Percentiles rank a stretch among this genome's conserved stretches.
Conservation (phyloP, 257 asterid species). For the Dorcoceras hygrometricum region DNA sequence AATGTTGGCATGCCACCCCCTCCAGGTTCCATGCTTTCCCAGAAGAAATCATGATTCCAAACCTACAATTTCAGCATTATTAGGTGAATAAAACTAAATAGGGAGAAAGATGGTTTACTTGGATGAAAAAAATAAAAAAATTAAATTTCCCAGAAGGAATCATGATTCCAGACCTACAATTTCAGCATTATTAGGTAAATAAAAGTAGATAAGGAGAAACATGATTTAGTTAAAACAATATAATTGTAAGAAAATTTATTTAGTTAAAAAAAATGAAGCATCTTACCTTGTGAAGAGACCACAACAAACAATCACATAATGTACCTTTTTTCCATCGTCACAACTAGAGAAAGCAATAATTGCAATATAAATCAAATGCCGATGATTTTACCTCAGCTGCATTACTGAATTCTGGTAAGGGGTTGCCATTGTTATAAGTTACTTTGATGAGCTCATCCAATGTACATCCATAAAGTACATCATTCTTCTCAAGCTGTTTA, state of each 20-base stretch:
- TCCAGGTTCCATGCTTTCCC: conserved; percentile 97
- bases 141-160: conserved; percentile 97
- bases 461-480: conserved; percentile 65
- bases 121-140: background rate
- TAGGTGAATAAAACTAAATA: conserved; percentile 16
- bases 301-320: background rate
- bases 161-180: conserved; percentile 89
- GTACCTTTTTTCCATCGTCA: background rate
- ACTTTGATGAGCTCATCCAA: conserved; percentile 71
- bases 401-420: conserved; percentile 74
- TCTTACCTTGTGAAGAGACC: background rate
- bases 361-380: background rate
- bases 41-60: conserved; percentile 97
- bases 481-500: conserved; percentile 73
- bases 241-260: background rate
- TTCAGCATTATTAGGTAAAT: conserved; percentile 22
- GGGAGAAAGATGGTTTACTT: conserved; percentile 7
- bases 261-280: conserved; percentile 3
- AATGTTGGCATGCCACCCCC: conserved; percentile 73
- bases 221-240: background rate
- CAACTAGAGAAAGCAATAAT: background rate
- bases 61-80: conserved; percentile 43
- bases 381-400: conserved; percentile 80
- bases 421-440: conserved; percentile 84
- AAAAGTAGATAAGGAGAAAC: conserved; percentile 9